Conservation (phyloP, 305 asterid genomes). For the Solanum hybrid region DNA sequence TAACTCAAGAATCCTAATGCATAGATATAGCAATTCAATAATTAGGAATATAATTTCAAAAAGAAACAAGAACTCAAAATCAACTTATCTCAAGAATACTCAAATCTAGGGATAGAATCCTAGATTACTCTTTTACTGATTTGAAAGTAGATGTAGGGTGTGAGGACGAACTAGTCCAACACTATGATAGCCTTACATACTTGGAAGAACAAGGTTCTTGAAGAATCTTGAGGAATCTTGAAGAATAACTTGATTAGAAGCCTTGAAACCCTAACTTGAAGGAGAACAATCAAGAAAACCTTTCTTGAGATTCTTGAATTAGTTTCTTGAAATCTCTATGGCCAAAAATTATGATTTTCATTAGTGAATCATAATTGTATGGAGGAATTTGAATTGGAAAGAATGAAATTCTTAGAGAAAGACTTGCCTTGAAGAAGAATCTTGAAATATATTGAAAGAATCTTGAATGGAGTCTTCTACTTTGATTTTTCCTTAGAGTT, state of each 20-base stretch:
- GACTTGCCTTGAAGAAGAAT: background rate
- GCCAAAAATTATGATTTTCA: background rate
- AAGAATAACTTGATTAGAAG: background rate
- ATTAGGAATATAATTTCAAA: background rate
- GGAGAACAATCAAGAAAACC: background rate
- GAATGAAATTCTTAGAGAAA: background rate
- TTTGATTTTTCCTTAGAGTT: background rate
- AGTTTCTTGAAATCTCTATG: background rate
- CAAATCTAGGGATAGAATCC: background rate
- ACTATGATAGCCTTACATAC: background rate
- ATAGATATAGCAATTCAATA: background rate
- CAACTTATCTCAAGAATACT: background rate
- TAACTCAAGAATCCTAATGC: background rate
- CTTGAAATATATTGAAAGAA: background rate
- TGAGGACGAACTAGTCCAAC: background rate
- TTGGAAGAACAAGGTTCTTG: background rate
- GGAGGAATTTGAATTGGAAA: background rate
- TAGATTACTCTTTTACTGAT: background rate
- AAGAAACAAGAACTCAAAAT: background rate
- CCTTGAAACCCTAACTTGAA: background rate
- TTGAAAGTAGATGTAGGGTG: background rate
- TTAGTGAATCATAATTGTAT: background rate
- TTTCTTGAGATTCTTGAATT: background rate
- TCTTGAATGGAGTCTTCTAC: background rate
- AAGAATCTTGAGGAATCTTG: background rate